Conservation (phyloP, 371 early-diverging fungal genomes). For the Syncephalastrum racemosum region DNA sequence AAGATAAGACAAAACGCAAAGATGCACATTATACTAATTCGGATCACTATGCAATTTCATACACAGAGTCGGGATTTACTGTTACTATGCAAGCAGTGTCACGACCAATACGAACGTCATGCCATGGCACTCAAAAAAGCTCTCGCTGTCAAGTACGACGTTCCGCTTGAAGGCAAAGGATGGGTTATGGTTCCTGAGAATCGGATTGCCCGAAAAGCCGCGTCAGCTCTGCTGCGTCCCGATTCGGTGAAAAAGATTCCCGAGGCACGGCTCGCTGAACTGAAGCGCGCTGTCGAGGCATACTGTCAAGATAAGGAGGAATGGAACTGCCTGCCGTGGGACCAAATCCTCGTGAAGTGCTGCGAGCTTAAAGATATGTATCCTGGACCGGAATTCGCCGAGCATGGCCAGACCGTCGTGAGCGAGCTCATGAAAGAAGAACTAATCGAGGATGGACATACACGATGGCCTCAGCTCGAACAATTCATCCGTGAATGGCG, state of each 20-base stretch:
- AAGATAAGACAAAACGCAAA: constrained; percentile 10
- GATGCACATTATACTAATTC: background rate
- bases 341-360: constrained; percentile 27
- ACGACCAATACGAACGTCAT: constrained; percentile 50
- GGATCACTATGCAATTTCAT: background rate
- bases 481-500: constrained; percentile 51
- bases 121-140: constrained; percentile 42
- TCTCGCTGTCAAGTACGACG: constrained; percentile 34
- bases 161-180: constrained; percentile 55
- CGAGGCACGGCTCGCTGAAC: constrained; percentile 19
- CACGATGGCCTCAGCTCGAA: constrained; percentile 37
- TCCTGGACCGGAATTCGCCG: constrained; percentile 48
- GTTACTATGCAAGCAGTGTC: constrained; percentile 51
- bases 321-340: constrained; percentile 13
- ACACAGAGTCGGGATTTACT: constrained; percentile 54
- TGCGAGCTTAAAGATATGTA: constrained; percentile 36
- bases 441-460: constrained; percentile 15
- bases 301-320: constrained; percentile 15
- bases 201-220: constrained; percentile 44
- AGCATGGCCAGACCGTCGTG: constrained; percentile 53
- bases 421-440: constrained; percentile 21
- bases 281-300: constrained; percentile 21
- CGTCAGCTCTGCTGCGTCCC: constrained; percentile 39
- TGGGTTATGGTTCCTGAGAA: constrained; percentile 50
- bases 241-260: constrained; percentile 42